These are phyloP conservation scores for Boletellus sp. DNA, from an alignment of 768 basidiomycete genomes.

Conservation along the genomic window DNA sequence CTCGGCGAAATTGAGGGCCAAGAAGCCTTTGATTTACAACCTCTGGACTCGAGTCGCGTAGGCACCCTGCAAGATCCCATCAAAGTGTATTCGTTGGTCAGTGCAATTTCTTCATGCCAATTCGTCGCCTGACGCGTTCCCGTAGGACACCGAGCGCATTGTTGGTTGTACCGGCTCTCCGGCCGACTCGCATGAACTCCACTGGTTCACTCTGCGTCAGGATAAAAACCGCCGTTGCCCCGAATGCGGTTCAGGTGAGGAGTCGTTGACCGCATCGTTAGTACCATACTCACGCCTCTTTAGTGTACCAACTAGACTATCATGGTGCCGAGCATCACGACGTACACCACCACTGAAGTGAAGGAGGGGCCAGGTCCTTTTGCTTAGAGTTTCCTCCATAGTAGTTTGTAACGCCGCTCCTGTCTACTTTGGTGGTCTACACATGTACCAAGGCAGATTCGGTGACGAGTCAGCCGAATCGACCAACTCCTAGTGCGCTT, in stretches of 20 bases:
- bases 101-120: constrained; percentile 26
- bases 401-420: constrained; percentile 14
- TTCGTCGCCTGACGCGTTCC: neutral
- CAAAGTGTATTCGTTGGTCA: constrained; percentile 80
- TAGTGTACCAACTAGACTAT: constrained; percentile 75
- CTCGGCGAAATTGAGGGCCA: constrained; percentile 85
- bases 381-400: constrained; percentile 13
- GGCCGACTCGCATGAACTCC: constrained; percentile 90
- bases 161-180: constrained; percentile 95
- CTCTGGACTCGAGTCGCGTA: constrained; percentile 78
- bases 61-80: constrained; percentile 88
- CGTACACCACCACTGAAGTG: constrained; percentile 42
- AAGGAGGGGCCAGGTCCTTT: constrained; percentile 1
- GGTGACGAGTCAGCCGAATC: too few species aligned
- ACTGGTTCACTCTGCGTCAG: constrained; percentile 72
- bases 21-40: constrained; percentile 84
- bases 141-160: constrained; percentile 74
- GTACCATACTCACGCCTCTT: constrained; percentile 6
- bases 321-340: constrained; percentile 54
- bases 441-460: neutral
- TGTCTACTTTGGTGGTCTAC: neutral
- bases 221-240: constrained; percentile 77
- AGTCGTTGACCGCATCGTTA: neutral
- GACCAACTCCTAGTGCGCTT: too few species aligned
- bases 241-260: constrained; percentile 90